Base-by-base conservation (phyloP, 176 grass and related monocot species). In the Ensete glaucum region DNA sequence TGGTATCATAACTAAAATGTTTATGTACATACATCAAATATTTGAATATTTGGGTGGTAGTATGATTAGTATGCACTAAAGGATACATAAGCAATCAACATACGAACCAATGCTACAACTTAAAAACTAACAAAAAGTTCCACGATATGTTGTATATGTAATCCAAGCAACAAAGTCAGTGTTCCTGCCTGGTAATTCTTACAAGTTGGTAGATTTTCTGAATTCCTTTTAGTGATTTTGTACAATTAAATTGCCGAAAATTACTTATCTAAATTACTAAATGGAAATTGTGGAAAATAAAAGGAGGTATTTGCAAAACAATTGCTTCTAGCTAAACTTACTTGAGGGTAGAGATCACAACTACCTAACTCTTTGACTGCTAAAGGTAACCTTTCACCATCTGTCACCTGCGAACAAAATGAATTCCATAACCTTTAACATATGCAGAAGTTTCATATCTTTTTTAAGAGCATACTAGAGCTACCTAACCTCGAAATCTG, bases 261-360 rank as follows among this genome's bases (percentile, higher is more conserved):
- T 16, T 14, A 57, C 13, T 57, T 6, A 14, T 14, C 55, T 20
- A 60, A 43, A 52, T 21, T 8, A 3, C 19, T 50, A 3, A 10
- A 70, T 56, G 6, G 14, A 16, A 60, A 60, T 7, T 60, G 22
- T 13, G 3, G n/a, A 19, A 54, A 54, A 17, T 17, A 14, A 27
- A 56, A 9, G 52, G 58, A 56, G 21, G 20, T 11, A 76, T 19
- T 25, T n/a, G 21, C 21, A 74, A 73, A 16, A 16, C 34, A 72
- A 65, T 51, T 43, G 16, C 12, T 29, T 54, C n/a, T 14, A 74
- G 79, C 54, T 8, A 78, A 82, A 68, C 84, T 54, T 86, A 99
- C 95, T 86, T 99, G 95, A 25, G 95, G 95, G 55, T 99, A 99
- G 64, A 99, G 84, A 80, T 99, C 95, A 79, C 95, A 99, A 73